phyloP scores from a whole-genome alignment of 2,329 filamentous ascomycete species.

The Exophiala lecanii-corni region DNA sequence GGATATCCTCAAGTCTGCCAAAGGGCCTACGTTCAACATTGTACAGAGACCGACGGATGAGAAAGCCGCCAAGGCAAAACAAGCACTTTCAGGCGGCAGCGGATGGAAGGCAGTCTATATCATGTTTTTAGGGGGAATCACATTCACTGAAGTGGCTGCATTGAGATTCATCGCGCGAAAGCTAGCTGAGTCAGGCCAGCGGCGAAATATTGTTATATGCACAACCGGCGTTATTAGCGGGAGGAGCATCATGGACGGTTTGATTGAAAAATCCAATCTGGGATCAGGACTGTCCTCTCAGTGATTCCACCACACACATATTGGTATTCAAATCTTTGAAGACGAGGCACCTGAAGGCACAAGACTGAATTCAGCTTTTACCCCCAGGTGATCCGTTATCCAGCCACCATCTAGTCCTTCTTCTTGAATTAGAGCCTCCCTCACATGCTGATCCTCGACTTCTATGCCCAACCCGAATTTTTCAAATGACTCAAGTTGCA shows the following conservation, averaged over 20 bases:
- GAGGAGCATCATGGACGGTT: conserved; percentile 79
- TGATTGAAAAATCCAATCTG: conserved; percentile 59
- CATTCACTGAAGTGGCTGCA: conserved; percentile 92
- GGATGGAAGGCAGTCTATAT: conserved; percentile 84
- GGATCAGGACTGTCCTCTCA: conserved; percentile 15
- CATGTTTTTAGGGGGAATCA: conserved; percentile 97
- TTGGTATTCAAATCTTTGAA: conserved; percentile 1
- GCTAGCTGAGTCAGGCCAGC: conserved; percentile 59
- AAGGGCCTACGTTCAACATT: conserved; percentile 86
- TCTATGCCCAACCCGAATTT: conserved; percentile 46
- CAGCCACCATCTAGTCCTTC: conserved; percentile 24
- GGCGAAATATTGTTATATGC: conserved; percentile 82
- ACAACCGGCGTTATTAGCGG: conserved; percentile 90
- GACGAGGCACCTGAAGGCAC: background rate
- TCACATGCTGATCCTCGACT: conserved; percentile 30
- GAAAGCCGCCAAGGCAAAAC: conserved; percentile 81
- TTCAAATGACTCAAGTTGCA: conserved; percentile 39
- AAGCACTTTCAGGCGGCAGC: conserved; percentile 70
- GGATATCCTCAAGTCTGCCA: conserved; percentile 79
- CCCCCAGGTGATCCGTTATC: conserved; percentile 27
- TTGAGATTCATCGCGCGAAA: conserved; percentile 82
- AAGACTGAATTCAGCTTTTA: conserved; percentile 22
- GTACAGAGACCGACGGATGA: conserved; percentile 80
- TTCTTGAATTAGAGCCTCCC: conserved; percentile 17
- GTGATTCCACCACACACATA: background rate